Base-by-base conservation (phyloP, 2,329 filamentous ascomycete species). In the Mycogone perniciosa region DNA sequence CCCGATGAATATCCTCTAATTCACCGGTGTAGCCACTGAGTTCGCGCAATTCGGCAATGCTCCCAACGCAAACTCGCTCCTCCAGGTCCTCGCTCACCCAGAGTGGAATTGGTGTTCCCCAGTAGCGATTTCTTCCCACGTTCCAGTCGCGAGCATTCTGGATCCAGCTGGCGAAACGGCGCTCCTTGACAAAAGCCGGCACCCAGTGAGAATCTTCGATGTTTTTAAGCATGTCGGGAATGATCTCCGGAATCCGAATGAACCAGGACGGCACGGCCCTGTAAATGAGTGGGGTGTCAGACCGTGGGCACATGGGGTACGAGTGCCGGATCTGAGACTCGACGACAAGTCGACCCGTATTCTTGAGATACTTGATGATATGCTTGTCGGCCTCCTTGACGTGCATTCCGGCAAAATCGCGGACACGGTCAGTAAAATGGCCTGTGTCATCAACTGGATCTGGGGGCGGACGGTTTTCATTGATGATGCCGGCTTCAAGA, bases 231-330 rank as follows among this genome's bases (percentile, higher is more conserved):
- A 97, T 92, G 57, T 91, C 75, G 1, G 90, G 89, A 46, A 96
- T 82, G 59, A 90, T 86, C 53, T 87, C 81, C 13, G 85, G 81
- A 43, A 96, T 89, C 67, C 88, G 89, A 62, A 97, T 86, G 66
- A 96, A 96, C 92, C 92, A 97, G 1, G 90, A 89, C 7, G 91
- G 88, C 13, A 96, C 89, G 29, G 92, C 89, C 57, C 88, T 83
- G 71, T 95, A 93, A 60, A 97, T 96, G 55, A 97, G 77, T 31
- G 90, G 92, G 0, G 89, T 96, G 65, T 96, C 92, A n/a, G 90
- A 96, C 54, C 92, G 83, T 72, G 88, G 90, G 69, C 92, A 96
- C 80, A 92, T 92, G 20, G 89, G 90, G 67, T 96, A 95, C 61
- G 88, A 92, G 74, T 97, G 92, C 64, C 80, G 89, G 55, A 96